Conservation (phyloP, 148 eudicot species). For the Amaranthus cruentus region DNA sequence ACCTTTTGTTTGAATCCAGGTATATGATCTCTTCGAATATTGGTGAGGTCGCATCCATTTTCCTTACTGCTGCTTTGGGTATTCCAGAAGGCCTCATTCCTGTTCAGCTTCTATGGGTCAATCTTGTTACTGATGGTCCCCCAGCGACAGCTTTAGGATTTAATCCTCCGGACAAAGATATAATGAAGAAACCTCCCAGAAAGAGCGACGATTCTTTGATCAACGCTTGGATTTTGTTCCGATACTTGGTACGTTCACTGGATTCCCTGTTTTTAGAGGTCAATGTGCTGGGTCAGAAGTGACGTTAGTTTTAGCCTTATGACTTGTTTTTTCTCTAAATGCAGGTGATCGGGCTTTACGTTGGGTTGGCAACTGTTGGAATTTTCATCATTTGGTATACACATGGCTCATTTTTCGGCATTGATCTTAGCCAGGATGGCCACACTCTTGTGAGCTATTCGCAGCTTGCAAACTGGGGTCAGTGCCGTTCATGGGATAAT, state of each 20-base stretch:
- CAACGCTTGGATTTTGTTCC: slow-evolving; percentile 72
- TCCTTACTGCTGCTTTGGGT: slow-evolving; percentile 78
- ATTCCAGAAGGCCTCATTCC: slow-evolving; percentile 89
- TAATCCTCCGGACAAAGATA: slow-evolving; percentile 85
- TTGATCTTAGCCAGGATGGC: slow-evolving; percentile 59
- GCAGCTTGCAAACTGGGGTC: slow-evolving; percentile 68
- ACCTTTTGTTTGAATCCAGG: slow-evolving; percentile 25
- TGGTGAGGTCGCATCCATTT: slow-evolving; percentile 70
- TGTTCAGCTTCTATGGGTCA: slow-evolving; percentile 95
- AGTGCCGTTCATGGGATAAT: slow-evolving; percentile 52
- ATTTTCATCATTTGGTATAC: slow-evolving; percentile 66
- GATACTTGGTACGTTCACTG: slow-evolving; percentile 55
- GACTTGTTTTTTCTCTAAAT: slow-evolving; percentile 6
- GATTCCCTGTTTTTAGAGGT: neutral
- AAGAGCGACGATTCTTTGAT: slow-evolving; percentile 77
- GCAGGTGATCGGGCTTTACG: slow-evolving; percentile 68
- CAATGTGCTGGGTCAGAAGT: neutral
- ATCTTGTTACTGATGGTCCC: slow-evolving; percentile 89
- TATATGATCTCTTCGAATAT: slow-evolving; percentile 78
- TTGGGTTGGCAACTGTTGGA: slow-evolving; percentile 68
- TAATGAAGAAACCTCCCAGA: slow-evolving; percentile 82
- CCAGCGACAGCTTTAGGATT: slow-evolving; percentile 94
- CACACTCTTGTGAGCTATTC: slow-evolving; percentile 55
- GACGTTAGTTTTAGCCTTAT: neutral
- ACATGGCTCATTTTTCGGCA: slow-evolving; percentile 54